Base-by-base conservation (phyloP, 305 asterid genomes). In the Fraxinus greggii region DNA sequence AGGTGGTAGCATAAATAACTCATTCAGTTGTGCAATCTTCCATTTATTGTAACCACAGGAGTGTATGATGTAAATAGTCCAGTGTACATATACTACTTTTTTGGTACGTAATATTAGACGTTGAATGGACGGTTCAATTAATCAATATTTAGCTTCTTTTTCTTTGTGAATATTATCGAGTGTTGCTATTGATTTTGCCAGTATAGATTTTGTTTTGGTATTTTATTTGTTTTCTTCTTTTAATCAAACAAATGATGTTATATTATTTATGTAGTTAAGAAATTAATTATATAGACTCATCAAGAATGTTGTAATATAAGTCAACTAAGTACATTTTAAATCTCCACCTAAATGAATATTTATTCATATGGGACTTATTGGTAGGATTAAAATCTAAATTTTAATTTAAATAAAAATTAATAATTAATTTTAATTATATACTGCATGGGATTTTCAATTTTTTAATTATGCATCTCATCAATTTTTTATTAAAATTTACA, bases 41-140 rank as follows among this genome's bases (percentile, higher is more conserved):
- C 85, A 82, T 79, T 84, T 88, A 42, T 84, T 85, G 88, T 84
- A 79, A 87, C 85, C 86, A 70, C 31, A 70, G 76, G 45, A 77
- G 72, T 26, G 77, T 61, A 75, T 74, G 72, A 29, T 86, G 90
- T 89, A 86, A 72, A 87, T 87, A 85, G 84, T 69, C 83, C 13
- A 42, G 61, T 87, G 92, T 86, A 87, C 78, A 84, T 82, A 83
- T 70, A 54, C 32, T 21, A 23, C 2, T 12, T 67, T 23, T 67
- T 54, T 69, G 75, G 42, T 31, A 31, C 1, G 23, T 35, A 29
- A 0, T 15, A 70, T 70, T 70, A 13, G 13, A 31, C 0, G n/a
- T 5, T 70, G 3, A 21, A 54, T 0, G 3, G 24, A 70, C 1
- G 0, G 26, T 26, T 0, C 31, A 65, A 10, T 65, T 65, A 29